A percentile compares a stretch with the other conserved stretches of the same genome.
Evolutionary conservation across 208 protist genomes (phyloP).

Genomic region (Acanthamoeba culbertsoni): DNA sequence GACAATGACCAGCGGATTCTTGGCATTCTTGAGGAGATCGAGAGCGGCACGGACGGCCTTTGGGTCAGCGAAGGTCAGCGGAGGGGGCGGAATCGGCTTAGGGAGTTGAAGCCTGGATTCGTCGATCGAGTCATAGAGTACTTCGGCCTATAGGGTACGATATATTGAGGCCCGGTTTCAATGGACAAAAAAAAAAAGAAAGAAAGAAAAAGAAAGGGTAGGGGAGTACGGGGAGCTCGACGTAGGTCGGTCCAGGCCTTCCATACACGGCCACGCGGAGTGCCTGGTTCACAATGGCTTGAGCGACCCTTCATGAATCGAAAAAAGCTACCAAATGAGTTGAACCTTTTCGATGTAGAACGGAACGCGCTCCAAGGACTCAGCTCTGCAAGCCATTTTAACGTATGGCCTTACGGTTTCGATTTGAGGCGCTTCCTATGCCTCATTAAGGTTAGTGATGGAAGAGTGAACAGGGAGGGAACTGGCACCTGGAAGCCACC

Average conservation of each 20-base stretch:
- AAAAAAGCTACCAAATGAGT: background rate
- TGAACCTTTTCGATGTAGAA: slow-evolving; percentile 53
- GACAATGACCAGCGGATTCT: slow-evolving; percentile 40
- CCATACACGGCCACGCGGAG: slow-evolving; percentile 57
- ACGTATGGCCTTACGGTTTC: slow-evolving; percentile 47
- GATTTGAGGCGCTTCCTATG: slow-evolving; percentile 56
- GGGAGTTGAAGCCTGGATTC: slow-evolving; percentile 12
- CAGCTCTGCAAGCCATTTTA: slow-evolving; percentile 12
- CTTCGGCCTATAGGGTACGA: background rate
- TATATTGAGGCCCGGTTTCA: background rate
- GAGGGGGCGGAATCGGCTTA: slow-evolving; percentile 6
- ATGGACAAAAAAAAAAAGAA: background rate
- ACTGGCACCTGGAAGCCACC: slow-evolving; percentile 67
- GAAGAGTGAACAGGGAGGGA: background rate
- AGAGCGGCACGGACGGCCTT: background rate
- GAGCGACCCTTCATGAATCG: background rate
- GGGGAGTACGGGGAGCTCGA: slow-evolving; percentile 52
- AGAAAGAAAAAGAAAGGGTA: background rate
- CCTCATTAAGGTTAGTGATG: background rate
- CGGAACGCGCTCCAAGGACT: background rate
- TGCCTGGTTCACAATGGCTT: background rate
- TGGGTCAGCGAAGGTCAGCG: slow-evolving; percentile 21
- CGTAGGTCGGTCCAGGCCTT: slow-evolving; percentile 62
- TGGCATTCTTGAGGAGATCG: background rate
- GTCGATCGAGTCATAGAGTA: background rate